Evolutionary conservation across 106 monocot genomes (phyloP).

Genomic region (Dioscorea alata): DNA sequence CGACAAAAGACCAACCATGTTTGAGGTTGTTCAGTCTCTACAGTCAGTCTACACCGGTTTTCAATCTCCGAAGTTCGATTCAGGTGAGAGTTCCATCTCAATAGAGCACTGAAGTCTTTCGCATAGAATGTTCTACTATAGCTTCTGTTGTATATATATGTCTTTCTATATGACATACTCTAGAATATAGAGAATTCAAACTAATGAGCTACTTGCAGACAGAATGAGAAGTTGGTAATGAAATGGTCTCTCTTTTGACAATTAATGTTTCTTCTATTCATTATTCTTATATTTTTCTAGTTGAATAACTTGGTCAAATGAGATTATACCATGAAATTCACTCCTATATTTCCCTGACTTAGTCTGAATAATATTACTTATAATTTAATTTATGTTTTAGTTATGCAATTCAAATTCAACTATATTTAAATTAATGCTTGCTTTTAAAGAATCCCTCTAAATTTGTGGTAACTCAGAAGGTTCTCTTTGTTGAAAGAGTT

Average conservation of each 20-base stretch:
- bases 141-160: neutral
- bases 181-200: neutral
- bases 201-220: neutral
- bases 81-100: neutral
- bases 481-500: too few relatives aligned
- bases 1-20: conserved; percentile 56
- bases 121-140: neutral
- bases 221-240: neutral
- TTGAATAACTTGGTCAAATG: too few relatives aligned
- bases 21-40: conserved; percentile 45
- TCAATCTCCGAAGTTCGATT: neutral
- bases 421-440: neutral
- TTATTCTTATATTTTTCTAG: too few relatives aligned
- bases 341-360: too few relatives aligned
- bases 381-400: neutral
- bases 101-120: neutral
- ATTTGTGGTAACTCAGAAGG: too few relatives aligned
- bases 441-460: too few relatives aligned
- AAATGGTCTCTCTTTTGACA: neutral
- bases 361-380: too few relatives aligned
- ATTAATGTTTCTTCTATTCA: too few relatives aligned
- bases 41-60: conserved; percentile 18
- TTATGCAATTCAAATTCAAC: neutral
- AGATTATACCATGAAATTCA: too few relatives aligned
- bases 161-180: too few relatives aligned